Base-by-base conservation (phyloP, 2,329 filamentous ascomycete species). In the Hymenoscyphus albidus region DNA sequence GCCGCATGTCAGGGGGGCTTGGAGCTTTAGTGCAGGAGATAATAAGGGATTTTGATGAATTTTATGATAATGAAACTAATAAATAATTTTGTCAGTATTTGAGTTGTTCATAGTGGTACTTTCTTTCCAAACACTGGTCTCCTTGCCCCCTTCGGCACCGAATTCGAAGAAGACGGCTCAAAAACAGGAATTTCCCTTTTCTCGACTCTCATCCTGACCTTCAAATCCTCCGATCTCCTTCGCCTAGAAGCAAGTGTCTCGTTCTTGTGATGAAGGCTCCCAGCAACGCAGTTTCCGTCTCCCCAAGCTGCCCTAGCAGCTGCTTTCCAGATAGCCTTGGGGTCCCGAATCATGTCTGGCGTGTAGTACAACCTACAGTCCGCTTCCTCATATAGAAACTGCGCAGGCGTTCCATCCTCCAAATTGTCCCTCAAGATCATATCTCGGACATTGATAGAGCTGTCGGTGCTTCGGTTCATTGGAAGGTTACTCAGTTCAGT, bases 331-430 rank as follows among this genome's bases (percentile, higher is more conserved):
- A 85, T 72, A 27, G 74, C 76, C 2, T 76, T 77, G 1, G 82
- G 78, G 63, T 85, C 79, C 5, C 78, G 72, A 22, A 83, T 73
- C 74, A 84, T 86, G 1, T 78, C 74, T n/a, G 78, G 73, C 12
- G 85, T 85, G 67, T 83, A 88, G 71, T 82, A 89, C 10, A 88
- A 73, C 3, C 85, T 78, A 69, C 86, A 89, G 69, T 86, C 82
- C 0, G 86, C 83, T 0, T 84, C 80, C 68, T 87, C 81, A 66
- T 87, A 86, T 4, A 83, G 73, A 71, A 89, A 89, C 69, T 89
- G 87, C 22, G 83, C 74, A 10, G 86, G 82, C 0, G 78, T 76
- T 59, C 75, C 71, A 22, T 73, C 68, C 62, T 75, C 66, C 14
- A 75, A 66, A 18, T 78, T 71, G 65, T 61, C 68, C 54, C 63